These are phyloP conservation scores for Phycomyces nitens DNA, from an alignment of 192 early-diverging fungal species.

Conservation along the genomic window DNA sequence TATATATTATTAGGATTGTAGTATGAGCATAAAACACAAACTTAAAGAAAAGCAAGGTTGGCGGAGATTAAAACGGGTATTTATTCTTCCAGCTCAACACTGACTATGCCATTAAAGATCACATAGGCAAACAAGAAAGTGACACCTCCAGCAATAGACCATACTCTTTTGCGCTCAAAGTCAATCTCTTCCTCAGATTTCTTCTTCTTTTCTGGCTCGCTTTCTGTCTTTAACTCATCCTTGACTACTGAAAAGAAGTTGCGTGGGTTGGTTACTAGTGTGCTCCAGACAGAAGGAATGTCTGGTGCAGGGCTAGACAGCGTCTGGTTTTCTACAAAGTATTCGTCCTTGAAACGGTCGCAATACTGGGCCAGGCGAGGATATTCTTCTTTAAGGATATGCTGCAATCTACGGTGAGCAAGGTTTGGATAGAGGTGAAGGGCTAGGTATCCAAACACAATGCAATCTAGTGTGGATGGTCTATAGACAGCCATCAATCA, in stretches of 20 bases:
- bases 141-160: slow-evolving; percentile 46
- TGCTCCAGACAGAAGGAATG: slow-evolving; percentile 39
- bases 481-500: too few relatives aligned
- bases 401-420: slow-evolving; percentile 61
- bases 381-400: slow-evolving; percentile 64
- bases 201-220: slow-evolving; percentile 14
- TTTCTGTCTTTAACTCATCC: slow-evolving; percentile 8
- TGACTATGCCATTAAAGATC: slow-evolving; percentile 59
- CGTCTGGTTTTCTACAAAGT: slow-evolving; percentile 27
- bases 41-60: too few relatives aligned
- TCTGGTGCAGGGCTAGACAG: slow-evolving; percentile 29
- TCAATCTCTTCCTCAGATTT: slow-evolving; percentile 40
- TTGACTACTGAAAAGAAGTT: slow-evolving; percentile 39
- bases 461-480: slow-evolving; percentile 73
- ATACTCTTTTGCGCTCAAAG: slow-evolving; percentile 52
- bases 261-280: slow-evolving; percentile 31
- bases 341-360: slow-evolving; percentile 50
- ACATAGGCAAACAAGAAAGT: slow-evolving; percentile 49
- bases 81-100: slow-evolving; percentile 31
- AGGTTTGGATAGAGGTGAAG: slow-evolving; percentile 73
- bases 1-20: too few relatives aligned
- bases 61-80: too few relatives aligned
- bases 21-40: too few relatives aligned
- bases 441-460: slow-evolving; percentile 83
- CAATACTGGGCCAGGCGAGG: slow-evolving; percentile 61